These are phyloP conservation scores for Botryotinia calthae DNA, from an alignment of 2,329 filamentous ascomycete genomes.

Conservation along the genomic window DNA sequence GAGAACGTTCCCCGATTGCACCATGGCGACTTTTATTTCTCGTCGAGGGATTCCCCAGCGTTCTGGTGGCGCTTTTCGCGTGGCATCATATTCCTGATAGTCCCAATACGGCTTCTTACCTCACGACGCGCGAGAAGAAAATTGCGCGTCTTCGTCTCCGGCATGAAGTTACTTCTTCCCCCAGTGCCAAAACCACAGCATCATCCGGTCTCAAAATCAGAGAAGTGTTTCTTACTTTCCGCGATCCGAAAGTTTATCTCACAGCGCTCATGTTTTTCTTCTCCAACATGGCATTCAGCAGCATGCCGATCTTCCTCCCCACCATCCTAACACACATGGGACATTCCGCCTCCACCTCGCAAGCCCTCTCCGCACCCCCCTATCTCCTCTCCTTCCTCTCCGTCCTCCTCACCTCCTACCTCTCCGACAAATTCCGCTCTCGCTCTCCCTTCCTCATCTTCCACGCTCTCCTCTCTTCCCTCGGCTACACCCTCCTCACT, in stretches of 20 bases:
- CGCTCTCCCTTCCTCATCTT: constrained; percentile 66
- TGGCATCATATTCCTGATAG: constrained; percentile 76
- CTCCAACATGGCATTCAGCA: constrained; percentile 84
- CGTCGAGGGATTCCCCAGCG: constrained; percentile 79
- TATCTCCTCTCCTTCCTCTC: constrained; percentile 72
- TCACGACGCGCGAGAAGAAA: constrained; percentile 61
- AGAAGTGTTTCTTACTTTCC: constrained; percentile 58
- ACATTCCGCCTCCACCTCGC: constrained; percentile 62
- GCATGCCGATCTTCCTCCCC: constrained; percentile 82
- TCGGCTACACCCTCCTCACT: constrained; percentile 60
- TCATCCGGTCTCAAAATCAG: constrained; percentile 47
- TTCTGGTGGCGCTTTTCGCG: constrained; percentile 70
- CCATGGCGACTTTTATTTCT: constrained; percentile 86
- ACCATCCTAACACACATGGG: constrained; percentile 78
- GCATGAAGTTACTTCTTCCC: constrained; percentile 22
- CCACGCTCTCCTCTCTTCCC: constrained; percentile 64
- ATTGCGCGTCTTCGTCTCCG: constrained; percentile 69
- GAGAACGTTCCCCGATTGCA: constrained; percentile 63
- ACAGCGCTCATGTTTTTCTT: constrained; percentile 82
- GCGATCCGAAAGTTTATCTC: constrained; percentile 69
- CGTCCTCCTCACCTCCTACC: constrained; percentile 68
- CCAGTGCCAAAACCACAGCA: not conserved
- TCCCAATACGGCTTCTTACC: constrained; percentile 62
- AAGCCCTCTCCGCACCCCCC: constrained; percentile 78
- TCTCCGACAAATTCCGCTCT: constrained; percentile 64